Base-by-base conservation (phyloP, 2,329 filamentous ascomycete species). In the Stachybotrys chlorohalonatus region DNA sequence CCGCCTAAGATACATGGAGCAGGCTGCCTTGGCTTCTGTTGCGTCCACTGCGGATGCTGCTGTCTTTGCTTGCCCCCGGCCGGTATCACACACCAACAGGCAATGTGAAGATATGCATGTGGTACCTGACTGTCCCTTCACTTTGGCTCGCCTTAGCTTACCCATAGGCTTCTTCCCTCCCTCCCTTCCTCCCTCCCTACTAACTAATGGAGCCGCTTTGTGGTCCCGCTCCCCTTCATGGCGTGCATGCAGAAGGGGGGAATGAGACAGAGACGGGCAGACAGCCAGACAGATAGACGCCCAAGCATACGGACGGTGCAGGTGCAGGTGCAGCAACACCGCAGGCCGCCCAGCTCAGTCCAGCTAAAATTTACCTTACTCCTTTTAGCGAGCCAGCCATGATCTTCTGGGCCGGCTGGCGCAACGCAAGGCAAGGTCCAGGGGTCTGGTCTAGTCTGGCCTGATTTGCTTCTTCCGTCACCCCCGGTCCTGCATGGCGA, bases 381-480 rank as follows among this genome's bases (percentile, higher is more conserved):
- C 36, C 5, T 47, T 24, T 24, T 47, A 24, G 46, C 46, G 46
- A 52, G 45, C 36, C 32, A 52, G 50, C 50, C 50, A 54, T 54
- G 53, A 54, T 54, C 53, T 51, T 16, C 46, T 47, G 17, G 46
- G 46, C 53, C 52, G 39, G 49, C 53, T 42, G 36, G 49, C 24
- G 24, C 24, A 24, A 24, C 2, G 24, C 24, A 24, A 24, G 24
- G 24, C 60, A 55, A 59, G 57, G 55, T 56, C 55, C 61, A 63
- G 60, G 60, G 54, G 54, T 42, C 56, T 55, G 50, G 58, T 56
- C 57, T 56, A 59, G 57, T 53, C 54, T 56, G 61, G 59, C 58
- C 61, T 65, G 57, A 58, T 58, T 42, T 62, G 59, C 61, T 47
- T 60, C 54, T 57, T 64, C 59, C 57, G 58, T 59, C 54, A 59